Base-by-base conservation (phyloP, 495 filamentous ascomycete species). In the Talaromyces wortmannii region DNA sequence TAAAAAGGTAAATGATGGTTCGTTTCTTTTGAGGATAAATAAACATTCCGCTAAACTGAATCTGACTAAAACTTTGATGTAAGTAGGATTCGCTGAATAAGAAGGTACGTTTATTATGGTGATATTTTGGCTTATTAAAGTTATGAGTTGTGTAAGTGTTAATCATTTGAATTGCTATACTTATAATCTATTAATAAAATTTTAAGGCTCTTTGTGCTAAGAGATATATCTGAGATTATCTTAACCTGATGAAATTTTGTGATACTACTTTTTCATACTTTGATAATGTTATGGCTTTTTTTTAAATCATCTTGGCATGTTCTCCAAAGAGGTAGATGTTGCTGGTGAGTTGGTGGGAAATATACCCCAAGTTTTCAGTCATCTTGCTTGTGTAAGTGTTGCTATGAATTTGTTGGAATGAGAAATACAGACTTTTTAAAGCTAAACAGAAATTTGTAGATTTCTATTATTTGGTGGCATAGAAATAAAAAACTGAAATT, bases 101-200 rank as follows among this genome's bases (percentile, higher is more conserved):
- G 86, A 89, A 66, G 86, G 86, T 16, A 83, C 84, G 15, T 89
- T 89, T 61, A 79, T 78, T 61, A 89, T 89, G 85, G 86, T 85
- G 55, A 89, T 84, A 1, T 89, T 88, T 65, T 89, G 86, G 86
- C 77, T 88, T 4, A 82, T 88, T 6, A 86, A 89, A 63, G 85
- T 86, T 15, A 73, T 89, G 68, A 86, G 84, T 16, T 76, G 86
- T 31, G 86, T 78, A 70, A 31, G 66, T 67, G 4, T 30, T 31
- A 16, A 16, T 44, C 43, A 33, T 46, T 36, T 7, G 44, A 10
- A 3, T 18, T 18, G 13, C 15, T 15, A 45, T 13, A 2, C 13
- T 8, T 40, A 40, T 1, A 40, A 5, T 40, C 2, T 13, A 40
- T 40, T 40, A 13, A 40, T 5, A 13, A 40, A 40, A 2, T 23